Base-by-base conservation (phyloP, 1,139 yeast genomes). In the Zygoascus hellenicus region DNA sequence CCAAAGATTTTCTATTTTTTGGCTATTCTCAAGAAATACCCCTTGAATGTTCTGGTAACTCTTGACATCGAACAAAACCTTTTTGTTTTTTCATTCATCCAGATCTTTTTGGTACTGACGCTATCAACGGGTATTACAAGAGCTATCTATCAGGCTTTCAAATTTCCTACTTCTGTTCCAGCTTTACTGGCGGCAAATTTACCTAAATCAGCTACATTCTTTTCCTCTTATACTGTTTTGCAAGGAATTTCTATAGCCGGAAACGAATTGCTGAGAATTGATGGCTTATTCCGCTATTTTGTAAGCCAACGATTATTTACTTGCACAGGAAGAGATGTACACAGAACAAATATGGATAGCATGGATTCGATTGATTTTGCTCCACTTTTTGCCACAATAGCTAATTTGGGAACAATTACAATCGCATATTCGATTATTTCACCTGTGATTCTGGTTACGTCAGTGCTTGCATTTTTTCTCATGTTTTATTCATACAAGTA, bases 121-220 rank as follows among this genome's bases (percentile, higher is more conserved):
- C 77, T 89, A 36, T 86, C 94, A 59, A 83, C 95, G 0, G 89
- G 96, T 32, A 68, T 86, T 9, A 78, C 87, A 0, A 80, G 81
- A 3, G 76, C 88, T 0, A 65, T 83, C 39, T 80, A 80, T 52
- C 81, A 78, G 52, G 68, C 84, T 2, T 67, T 87, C 5, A 80
- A 79, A 48, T 80, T 80, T 51, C 96, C 96, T 2, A 77, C 82
- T 0, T 78, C 85, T 1, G 77, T 85, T 7, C 88, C 95, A 1
- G 70, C 78, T 3, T 65, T 86, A 46, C 66, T 87, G 41, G 95
- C 95, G 0, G 71, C 76, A 5, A 85, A 86, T 58, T 67, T 87
- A 40, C 95, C 96, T 0, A 84, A 83, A 58, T 82, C 94, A 17
- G 84, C 95, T 1, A 84, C 83, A 46, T 87, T 87, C 58, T 87